Evolutionary conservation across 2,329 filamentous ascomycete species (phyloP).

Genomic region (Ciborinia camelliae): DNA sequence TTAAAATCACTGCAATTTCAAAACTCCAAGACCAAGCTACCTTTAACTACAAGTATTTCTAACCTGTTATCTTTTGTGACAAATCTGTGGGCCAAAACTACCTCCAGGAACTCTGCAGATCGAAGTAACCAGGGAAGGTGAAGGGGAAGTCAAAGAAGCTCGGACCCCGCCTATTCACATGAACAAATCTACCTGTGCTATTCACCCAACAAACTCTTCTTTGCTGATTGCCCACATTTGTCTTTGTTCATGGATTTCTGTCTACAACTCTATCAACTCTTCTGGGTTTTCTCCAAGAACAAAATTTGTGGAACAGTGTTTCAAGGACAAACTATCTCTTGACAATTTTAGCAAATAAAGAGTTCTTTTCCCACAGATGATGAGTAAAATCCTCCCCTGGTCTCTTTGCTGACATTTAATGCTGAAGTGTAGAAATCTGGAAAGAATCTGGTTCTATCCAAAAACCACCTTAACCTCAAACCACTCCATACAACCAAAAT

Average conservation of each 20-base stretch:
- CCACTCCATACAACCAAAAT: neutral
- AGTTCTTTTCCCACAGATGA: neutral
- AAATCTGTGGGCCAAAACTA: neutral
- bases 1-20: too few species aligned
- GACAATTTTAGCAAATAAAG: too few species aligned
- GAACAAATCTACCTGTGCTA: neutral
- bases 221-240: neutral
- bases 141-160: neutral
- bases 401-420: neutral
- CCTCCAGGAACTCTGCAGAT: neutral
- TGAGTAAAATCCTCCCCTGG: neutral
- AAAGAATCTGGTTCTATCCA: too few species aligned
- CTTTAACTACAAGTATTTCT: neutral
- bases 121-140: neutral
- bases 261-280: neutral
- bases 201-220: neutral
- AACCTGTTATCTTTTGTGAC: neutral
- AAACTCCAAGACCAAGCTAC: neutral
- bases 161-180: neutral
- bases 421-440: neutral
- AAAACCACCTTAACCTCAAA: neutral
- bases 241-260: neutral
- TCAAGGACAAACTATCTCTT: neutral
- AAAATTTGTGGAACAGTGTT: neutral
- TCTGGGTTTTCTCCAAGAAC: neutral